Base-by-base conservation (phyloP, 805 yeast genomes). In the Lipomyces yamanashiensis region DNA sequence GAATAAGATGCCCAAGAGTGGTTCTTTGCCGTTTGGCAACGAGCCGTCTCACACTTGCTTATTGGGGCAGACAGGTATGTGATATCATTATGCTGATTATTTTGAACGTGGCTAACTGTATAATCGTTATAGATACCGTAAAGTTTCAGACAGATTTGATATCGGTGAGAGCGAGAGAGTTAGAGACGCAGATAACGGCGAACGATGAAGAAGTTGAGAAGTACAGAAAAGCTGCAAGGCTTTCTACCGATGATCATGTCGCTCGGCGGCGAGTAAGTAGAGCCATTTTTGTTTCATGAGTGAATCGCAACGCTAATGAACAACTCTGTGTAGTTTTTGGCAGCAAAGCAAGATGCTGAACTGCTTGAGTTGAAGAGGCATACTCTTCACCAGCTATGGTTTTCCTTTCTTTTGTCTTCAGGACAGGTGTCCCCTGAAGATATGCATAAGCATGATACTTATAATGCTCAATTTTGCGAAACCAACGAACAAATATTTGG, bases 11-110 rank as follows among this genome's bases (percentile, higher is more conserved):
- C 67, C 68, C 17, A 76, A 74, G 9, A 43, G 59, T 4, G 67
- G 67, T 37, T 68, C 73, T 58, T 66, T 64, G n/a, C 85, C 86
- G 23, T 85, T 85, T 73, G 85, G 85, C 1, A 72, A 79, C 54
- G 83, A 82, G 67, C 71, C 78, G 0, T 84, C 88, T 6, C 96
- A 91, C 71, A 77, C 81, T 15, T 91, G 96, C 74, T 72, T 80
- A n/a, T 67, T 80, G 61, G 74, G 74, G 3, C 62, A 54, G 51
- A 62, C 64, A 9, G 62, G 68, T 59, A 63, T 5, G 62, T 52
- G n/a, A 1, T 17, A 36, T 40, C 7, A 15, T 53, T 34, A 4
- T 49, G 8, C 4, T 49, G 21, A 13, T 17, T 44, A 44, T 44
- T 13, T 5, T 17, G 48, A 17, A 17, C 28, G 1, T 51, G 7